Evolutionary conservation across 768 basidiomycete species (phyloP), one percentile per base, ranked within the genome.

Genomic region (Lactarius psammicola): DNA sequence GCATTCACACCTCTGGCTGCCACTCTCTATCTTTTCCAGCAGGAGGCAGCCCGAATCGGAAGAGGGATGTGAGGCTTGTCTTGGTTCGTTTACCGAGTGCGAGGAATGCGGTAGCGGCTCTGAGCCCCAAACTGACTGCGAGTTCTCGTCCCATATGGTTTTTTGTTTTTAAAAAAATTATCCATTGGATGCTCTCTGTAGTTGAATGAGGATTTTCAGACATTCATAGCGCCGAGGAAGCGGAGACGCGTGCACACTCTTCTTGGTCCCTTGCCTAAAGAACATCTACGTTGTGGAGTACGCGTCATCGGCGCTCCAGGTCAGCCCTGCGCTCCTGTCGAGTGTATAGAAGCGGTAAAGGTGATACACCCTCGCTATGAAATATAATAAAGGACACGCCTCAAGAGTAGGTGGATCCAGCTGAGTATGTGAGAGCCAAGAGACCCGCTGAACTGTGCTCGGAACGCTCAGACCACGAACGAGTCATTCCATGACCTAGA

Each of bases 191-290:
- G 11, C 18, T 33, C 26, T 65, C 30, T 34, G 53, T 15, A 3
- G 44, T 59, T 51, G 44, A 36, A 23, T 36, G 30, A 26, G 40
- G 34, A 31, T 31, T 26, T 60, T 55, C 42, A 11, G 33, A 4
- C 1, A n/a, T 46, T 11, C 10, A 4, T 28, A 51, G 10, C 10
- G 49, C 20, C 2, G 55, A 13, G 34, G 38, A 26, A 34, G 49
- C 56, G n/a, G 61, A 34, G 5, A 62, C 49, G 3, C 49, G 49
- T 4, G 54, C 69, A 70, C 26, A 64, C 44, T 70, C 69, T 56
- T 69, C 64, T 53, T 58, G 68, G 51, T 69, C 69, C 18, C 59
- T 62, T 44, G 69, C 68, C 44, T 63, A 38, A 53, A 69, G 57
- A 5, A 66, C 18, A 9, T 68, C 62, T 5, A 59, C 69, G 15